Evolutionary conservation across 2,329 filamentous ascomycete genomes (phyloP), one percentile per base, ranked within the genome.

Genomic region (Sporothrix mexicana): DNA sequence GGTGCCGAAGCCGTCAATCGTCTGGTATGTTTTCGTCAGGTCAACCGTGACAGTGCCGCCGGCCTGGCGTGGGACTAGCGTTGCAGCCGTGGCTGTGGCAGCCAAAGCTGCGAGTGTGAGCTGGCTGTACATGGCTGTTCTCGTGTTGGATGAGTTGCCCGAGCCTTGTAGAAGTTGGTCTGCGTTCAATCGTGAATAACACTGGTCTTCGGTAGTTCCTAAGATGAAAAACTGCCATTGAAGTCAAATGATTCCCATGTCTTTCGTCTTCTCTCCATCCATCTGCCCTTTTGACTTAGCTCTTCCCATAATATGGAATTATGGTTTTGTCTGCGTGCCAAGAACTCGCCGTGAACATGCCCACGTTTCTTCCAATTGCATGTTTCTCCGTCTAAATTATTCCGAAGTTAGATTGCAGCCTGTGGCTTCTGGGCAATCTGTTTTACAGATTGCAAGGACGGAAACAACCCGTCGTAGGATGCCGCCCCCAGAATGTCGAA

Each of bases 1-100:
- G 74, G 82, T 82, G 13, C 83, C 83, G 73, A 84, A 84, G 13
- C 83, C 83, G 74, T 84, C 82, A 59, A 84, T 84, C 1, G 79
- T 82, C 76, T 85, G 83, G 74, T 81, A 83, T 23, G 79, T 82
- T 74, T 80, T 81, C 8, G 78, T 74, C 6, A 80, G 75, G 73
- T 83, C 79, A 30, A 84, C 78, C 0, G 80, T 83, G 71, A 83
- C 79, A 9, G 77, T 64, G 1, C 36, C 20, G 13, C 71, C 71
- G 9, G 71, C 69, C 41, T 74, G 73, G 66, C 73, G 73, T 2
- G 70, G 66, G 3, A 25, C 41, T 7, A 72, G 20, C 10, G 41
- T 10, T 0, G 68, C 43, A 6, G 68, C 68, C 13, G 25, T 41
- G 23, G 64, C 64, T 8, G 47, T 25, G 12, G 20, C 17, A 43